Evolutionary conservation across 768 basidiomycete species (phyloP), one percentile per base, ranked within the genome.

Genomic region (Holtermanniella nyarrowii): DNA sequence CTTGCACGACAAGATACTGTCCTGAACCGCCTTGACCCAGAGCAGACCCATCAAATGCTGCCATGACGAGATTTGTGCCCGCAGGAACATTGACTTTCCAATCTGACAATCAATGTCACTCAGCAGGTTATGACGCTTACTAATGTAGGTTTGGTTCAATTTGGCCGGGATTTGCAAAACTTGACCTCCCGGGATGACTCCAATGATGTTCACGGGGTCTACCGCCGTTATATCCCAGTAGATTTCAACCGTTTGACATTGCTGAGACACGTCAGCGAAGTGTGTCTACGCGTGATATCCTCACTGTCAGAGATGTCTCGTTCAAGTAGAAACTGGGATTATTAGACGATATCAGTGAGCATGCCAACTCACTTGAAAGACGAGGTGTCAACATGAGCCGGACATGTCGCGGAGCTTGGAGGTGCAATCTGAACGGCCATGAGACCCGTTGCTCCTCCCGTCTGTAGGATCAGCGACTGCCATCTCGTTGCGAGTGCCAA

Each of bases 131-230:
- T n/a, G n/a, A n/a, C n/a, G n/a, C n/a, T n/a, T n/a, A n/a, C n/a
- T n/a, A n/a, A n/a, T n/a, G n/a, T n/a, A n/a, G n/a, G n/a, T n/a
- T n/a, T n/a, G n/a, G n/a, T n/a, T n/a, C n/a, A n/a, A n/a, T n/a
- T n/a, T n/a, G n/a, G 79, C 75, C 5, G 66, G 50, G 12, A 85
- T 56, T 20, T 74, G 53, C 49, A 83, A 74, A 0, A 73, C 61
- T 40, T 76, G 72, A 12, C 85, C 85, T 18, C 77, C 77, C 26
- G 84, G 84, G 49, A 87, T 79, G 25, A 82, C 68, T 20, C 77
- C 83, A 79, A 84, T 50, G 27, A 46, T 59, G 20, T 46, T 53
- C 31, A 56, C 65, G 13, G 65, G 62, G 13, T 46, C 37, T 27
- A 53, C 44, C 20, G 65, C 65, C 3, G 58, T 55, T 11, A 40